A percentile compares a stretch with the other conserved stretches of the same genome.
phyloP scores from a whole-genome alignment of 805 yeast species.

The Monosporozyma siamensis region DNA sequence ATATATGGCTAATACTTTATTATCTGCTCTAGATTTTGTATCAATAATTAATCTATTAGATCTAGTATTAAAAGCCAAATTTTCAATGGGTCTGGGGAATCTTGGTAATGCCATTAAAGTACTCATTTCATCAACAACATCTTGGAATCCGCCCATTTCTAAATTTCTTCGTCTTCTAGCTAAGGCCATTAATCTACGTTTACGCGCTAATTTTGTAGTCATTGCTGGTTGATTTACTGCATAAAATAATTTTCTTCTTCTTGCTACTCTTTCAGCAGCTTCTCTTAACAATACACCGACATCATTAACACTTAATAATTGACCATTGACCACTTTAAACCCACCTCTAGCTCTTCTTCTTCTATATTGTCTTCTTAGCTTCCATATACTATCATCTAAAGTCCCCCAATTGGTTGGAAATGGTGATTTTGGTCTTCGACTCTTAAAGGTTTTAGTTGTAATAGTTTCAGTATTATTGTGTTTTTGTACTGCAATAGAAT shows the following conservation, averaged over 20 bases:
- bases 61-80: neutral
- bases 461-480: too few relatives aligned
- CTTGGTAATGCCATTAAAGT: neutral
- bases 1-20: constrained; percentile 14
- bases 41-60: constrained; percentile 17
- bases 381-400: neutral
- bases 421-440: neutral
- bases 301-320: constrained; percentile 21
- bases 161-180: neutral
- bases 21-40: constrained; percentile 11
- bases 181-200: neutral
- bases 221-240: neutral
- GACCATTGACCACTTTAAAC: constrained; percentile 22
- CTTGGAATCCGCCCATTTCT: neutral
- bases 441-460: neutral
- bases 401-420: neutral
- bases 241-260: neutral
- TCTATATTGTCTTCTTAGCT: neutral
- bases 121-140: too few relatives aligned
- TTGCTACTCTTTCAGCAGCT: constrained; percentile 6
- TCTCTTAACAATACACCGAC: constrained; percentile 15
- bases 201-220: neutral
- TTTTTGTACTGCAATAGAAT: neutral
- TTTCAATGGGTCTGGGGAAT: neutral
- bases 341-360: constrained; percentile 6